Base-by-base conservation (phyloP, 768 basidiomycete species). In the Fomitopsis serialis region DNA sequence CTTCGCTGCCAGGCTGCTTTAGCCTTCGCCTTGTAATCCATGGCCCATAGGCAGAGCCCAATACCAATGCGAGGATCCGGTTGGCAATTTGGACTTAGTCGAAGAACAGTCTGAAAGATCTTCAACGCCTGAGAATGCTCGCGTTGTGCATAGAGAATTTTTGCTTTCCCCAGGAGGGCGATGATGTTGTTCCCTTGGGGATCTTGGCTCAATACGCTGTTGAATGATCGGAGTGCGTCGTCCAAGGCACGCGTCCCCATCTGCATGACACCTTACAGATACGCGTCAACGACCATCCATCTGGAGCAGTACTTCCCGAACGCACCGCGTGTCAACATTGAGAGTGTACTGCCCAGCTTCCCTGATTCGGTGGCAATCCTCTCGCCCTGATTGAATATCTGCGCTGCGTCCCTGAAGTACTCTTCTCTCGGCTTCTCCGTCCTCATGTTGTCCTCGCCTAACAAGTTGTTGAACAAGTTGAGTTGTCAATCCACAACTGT, bases 41-140 rank as follows among this genome's bases (percentile, higher is more conserved):
- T 74, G 3, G 89, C 82, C 92, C 92, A 98, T 21, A 93, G 74
- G 68, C 96, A 98, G 4, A 99, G 72, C 9, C 97, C 97, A 37
- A 98, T 92, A 17, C 97, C 97, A 53, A 98, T 88, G 7, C 97
- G 82, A 32, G 97, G 96, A 68, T 99, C 96, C 0, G 96, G 97
- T 23, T 77, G 72, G 69, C 90, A 93, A 17, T 77, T 70, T 0
- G 96, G 94, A 52, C 82, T 84, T 40, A 89, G 78, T 27, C 79
- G 74, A 11, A 98, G 76, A 9, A 95, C 86, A 45, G 84, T 82
- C 66, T 98, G 96, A 66, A 96, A 98, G 5, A 85, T 63, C 57
- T 87, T 85, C 24, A 99, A 78, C 2, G 97, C 87, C 44, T 87
- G 84, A 23, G 83, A 78, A 61, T 82, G 91, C 59, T 86, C 81